Percentiles rank a stretch among this genome's conserved stretches.
Evolutionary conservation across 2,329 filamentous ascomycete species (phyloP).

Genomic region (Clathrospora elynae): DNA sequence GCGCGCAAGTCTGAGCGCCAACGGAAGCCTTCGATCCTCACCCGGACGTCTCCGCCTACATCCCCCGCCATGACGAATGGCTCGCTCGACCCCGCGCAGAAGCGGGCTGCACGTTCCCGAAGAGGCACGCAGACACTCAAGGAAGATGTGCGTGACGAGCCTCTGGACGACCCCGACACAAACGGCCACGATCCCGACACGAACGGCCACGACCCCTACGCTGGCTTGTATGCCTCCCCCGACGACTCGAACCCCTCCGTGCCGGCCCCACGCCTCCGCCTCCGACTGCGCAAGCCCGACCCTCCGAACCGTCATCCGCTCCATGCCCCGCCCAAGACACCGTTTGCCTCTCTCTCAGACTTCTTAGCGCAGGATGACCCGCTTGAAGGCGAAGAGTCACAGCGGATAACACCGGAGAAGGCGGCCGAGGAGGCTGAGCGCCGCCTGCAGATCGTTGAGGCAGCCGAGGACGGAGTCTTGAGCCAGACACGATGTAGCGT

Average conservation of each 20-base stretch:
- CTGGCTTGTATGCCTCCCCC: conserved; percentile 26
- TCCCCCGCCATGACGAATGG: conserved; percentile 25
- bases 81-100: conserved; percentile 26
- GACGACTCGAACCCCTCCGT: conserved; percentile 27
- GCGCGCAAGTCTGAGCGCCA: conserved; percentile 45
- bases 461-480: conserved; percentile 76
- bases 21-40: conserved; percentile 27
- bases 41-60: conserved; percentile 22
- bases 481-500: conserved; percentile 71
- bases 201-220: conserved; percentile 26
- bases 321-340: conserved; percentile 54
- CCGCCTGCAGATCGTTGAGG: conserved; percentile 73
- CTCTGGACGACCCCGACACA: conserved; percentile 15
- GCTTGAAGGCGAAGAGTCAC: conserved; percentile 51
- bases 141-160: conserved; percentile 22
- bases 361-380: conserved; percentile 64
- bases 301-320: conserved; percentile 58
- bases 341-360: conserved; percentile 63
- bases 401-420: conserved; percentile 40
- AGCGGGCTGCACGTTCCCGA: conserved; percentile 31
- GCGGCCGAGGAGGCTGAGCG: conserved; percentile 66
- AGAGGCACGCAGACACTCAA: conserved; percentile 24
- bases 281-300: conserved; percentile 59
- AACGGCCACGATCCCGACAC: conserved; percentile 21
- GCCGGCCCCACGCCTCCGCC: conserved; percentile 48